Evolutionary conservation across 73 alveolate genomes (phyloP).

Genomic region (Symbiodinium pilosum): DNA sequence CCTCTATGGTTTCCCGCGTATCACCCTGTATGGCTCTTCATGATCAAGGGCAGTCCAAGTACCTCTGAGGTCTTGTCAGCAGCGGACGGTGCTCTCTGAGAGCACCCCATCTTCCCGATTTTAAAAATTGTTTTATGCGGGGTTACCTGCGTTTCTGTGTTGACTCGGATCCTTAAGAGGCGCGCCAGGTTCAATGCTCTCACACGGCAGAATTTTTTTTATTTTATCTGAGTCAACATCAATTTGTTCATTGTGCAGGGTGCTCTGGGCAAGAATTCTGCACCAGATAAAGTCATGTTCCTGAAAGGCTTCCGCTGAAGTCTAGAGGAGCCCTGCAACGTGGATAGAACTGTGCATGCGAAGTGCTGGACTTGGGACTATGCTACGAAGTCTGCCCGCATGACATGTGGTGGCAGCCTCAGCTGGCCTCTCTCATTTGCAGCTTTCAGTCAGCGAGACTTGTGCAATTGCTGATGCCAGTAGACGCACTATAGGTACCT

Average conservation of each 20-base stretch:
- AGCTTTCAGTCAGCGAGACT: background rate
- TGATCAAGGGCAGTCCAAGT: background rate
- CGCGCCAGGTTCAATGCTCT: no score
- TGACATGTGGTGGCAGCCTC: background rate
- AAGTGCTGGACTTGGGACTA: conserved; percentile 11
- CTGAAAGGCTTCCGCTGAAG: background rate
- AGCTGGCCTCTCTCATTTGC: background rate
- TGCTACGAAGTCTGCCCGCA: conserved; percentile 11
- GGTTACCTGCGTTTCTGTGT: conserved; percentile 9
- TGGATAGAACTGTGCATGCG: conserved; percentile 4
- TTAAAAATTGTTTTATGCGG: background rate
- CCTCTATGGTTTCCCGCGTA: no score
- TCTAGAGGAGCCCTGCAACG: conserved; percentile 1
- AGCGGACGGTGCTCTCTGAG: background rate
- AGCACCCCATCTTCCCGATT: background rate
- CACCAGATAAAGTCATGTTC: background rate
- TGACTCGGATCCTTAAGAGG: background rate
- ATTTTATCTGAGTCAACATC: background rate
- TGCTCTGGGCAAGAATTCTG: background rate
- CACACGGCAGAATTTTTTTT: background rate
- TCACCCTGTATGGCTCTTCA: background rate
- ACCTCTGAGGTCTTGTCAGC: background rate
- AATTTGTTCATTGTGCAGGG: background rate
- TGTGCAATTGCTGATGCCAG: no score
- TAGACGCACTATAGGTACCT: no score